Evolutionary conservation across 805 yeast genomes (phyloP), one percentile per base, ranked within the genome.

Genomic region (Pichia paraexigua): DNA sequence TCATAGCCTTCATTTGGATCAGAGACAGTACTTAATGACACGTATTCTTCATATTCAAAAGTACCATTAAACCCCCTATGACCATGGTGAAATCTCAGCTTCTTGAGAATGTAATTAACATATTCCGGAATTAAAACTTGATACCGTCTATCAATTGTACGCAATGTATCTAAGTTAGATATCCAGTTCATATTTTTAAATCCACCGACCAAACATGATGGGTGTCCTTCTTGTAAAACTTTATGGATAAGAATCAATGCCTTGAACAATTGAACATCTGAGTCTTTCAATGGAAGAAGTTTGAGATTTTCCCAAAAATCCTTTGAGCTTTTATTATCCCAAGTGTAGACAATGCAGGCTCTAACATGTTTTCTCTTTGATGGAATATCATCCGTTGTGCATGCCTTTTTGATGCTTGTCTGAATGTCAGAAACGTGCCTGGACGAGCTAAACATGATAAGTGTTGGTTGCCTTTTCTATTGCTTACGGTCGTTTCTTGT

Each of bases 151-250:
- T 70, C 74, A n/a, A 70, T 69, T 11, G 65, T 69, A 49, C 74
- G 71, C 9, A 79, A 74, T 42, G 89, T 74, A 2, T 83, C 84
- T 51, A 94, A 72, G 18, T 90, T 78, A 50, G 82, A 79, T 46
- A 92, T 74, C 83, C 95, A 92, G 48, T 82, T 85, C 47, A 82
- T 72, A 64, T 90, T 88, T 55, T 80, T 74, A 61, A 81, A 85
- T 2, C 89, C 97, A 60, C 89, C 97, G 48, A 79, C 75, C 60
- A 92, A 70, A 7, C 88, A 82, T 27, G 87, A 77, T 15, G 89
- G 89, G 65, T 92, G 98, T n/a, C 99, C 99, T 68, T 92, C 99
- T 66, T 94, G 98, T n/a, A 92, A 71, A 7, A 94, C 92, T 62
- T 92, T 91, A 62, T 92, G 98, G 46, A 90, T 76, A 57, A 87